Base-by-base conservation (phyloP, 768 basidiomycete species). In the Sporobolomyces roseus region DNA sequence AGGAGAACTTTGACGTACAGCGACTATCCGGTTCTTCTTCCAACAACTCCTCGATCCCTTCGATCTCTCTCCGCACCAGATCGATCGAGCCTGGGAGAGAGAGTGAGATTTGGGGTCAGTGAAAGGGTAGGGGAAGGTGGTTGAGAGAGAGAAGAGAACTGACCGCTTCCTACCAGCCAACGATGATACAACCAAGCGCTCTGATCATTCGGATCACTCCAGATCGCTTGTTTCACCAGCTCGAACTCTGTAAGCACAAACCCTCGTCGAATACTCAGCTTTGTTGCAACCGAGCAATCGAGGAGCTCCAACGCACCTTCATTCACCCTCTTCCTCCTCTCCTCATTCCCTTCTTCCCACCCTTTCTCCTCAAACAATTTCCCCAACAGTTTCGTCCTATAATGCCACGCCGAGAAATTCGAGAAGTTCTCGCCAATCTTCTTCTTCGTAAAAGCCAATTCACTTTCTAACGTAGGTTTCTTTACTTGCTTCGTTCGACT, bases 391-490 rank as follows among this genome's bases (percentile, higher is more conserved):
- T 77, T 94, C 1, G 91, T 90, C 38, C 96, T 86, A 74, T 96
- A 93, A 78, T 99, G 96, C 96, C 96, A 99, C 27, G 96, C 96
- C 71, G 92, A 94, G 77, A 96, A 98, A 78, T 99, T 98, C 38
- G 91, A 94, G 77, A 98, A 93, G 76, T 91, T 97, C 55, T 87
- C 81, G 78, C 89, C 87, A 72, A 99, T 98, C 82, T 97, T 98
- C 67, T 84, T 84, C 50, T 84, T 86, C 3, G 96, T 98, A 77
- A 90, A 98, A 0, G 81, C 83, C 32, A 99, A 79, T 77, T 98
- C 96, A n/a, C 85, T 81, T 6, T 78, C 79, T 5, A 87, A 80
- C 19, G 78, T 78, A 30, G 77, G 74, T 9, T 60, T 52, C 0
- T 75, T 66, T 19, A 14, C n/a, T 16, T 41, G 41, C 81, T 81